phyloP scores from a whole-genome alignment of 1,284 basidiomycete genomes.

The Paramarasmius palmivorus region DNA sequence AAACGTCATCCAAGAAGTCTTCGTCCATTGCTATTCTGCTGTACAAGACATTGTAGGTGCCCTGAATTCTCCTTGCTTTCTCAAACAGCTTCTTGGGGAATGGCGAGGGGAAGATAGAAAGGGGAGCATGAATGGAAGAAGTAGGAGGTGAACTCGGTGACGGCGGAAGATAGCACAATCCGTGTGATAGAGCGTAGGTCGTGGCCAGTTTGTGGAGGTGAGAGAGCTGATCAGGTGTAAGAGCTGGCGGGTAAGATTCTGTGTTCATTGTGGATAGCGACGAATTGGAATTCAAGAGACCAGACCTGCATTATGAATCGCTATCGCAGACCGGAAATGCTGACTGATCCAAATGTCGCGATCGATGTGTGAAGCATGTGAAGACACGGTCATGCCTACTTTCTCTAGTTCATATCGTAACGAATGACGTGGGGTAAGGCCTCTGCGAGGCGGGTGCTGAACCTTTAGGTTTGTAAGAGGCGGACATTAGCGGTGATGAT shows the following conservation, averaged over 20 bases:
- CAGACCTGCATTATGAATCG: too few relatives aligned
- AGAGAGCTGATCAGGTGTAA: neutral
- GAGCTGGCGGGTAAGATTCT: neutral
- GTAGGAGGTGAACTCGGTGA: constrained; percentile 54
- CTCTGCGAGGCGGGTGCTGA: too few relatives aligned
- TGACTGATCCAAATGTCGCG: too few relatives aligned
- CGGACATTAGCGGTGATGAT: too few relatives aligned
- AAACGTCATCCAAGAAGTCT: constrained; percentile 78
- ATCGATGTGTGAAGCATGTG: too few relatives aligned
- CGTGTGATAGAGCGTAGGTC: constrained; percentile 85
- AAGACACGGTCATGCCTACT: too few relatives aligned
- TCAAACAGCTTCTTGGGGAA: constrained; percentile 79
- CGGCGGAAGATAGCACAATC: constrained; percentile 79
- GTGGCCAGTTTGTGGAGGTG: constrained; percentile 45
- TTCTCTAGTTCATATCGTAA: too few relatives aligned
- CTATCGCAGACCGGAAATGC: too few relatives aligned
- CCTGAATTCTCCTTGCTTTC: constrained; percentile 70
- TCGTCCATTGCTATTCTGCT: constrained; percentile 81
- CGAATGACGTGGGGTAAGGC: too few relatives aligned
- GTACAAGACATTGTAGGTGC: constrained; percentile 85
- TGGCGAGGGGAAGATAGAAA: constrained; percentile 86
- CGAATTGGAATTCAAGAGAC: too few relatives aligned
- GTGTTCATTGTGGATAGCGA: too few relatives aligned
- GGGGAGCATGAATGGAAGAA: constrained; percentile 84
- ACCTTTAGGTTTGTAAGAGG: too few relatives aligned